Evolutionary conservation across 192 early-diverging fungal species (phyloP).

Genomic region (Entomortierella lignicola): DNA sequence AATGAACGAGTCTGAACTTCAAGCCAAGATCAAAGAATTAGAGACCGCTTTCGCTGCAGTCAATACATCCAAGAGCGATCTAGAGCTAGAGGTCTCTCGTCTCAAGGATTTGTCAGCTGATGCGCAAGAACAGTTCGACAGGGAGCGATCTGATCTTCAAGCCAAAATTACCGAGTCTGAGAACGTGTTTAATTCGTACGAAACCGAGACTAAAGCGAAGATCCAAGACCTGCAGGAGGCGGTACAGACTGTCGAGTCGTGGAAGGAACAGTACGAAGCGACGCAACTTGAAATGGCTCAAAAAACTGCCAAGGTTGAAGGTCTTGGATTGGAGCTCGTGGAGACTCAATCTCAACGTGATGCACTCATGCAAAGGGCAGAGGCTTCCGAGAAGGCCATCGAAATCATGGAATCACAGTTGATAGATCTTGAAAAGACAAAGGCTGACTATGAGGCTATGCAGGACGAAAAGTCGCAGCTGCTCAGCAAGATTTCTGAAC

Average conservation of each 20-base stretch:
- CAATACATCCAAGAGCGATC: slow-evolving; percentile 1
- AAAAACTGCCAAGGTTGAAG: slow-evolving; percentile 43
- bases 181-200: slow-evolving; percentile 1
- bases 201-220: slow-evolving; percentile 20
- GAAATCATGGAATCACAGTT: slow-evolving; percentile 12
- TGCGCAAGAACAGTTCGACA: slow-evolving; percentile 18
- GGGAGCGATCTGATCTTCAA: slow-evolving; percentile 8
- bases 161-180: slow-evolving; percentile 16
- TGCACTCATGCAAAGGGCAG: slow-evolving; percentile 40
- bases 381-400: slow-evolving; percentile 11
- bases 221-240: slow-evolving; percentile 25
- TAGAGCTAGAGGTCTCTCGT: slow-evolving; percentile 20
- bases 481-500: slow-evolving; percentile 48
- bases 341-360: slow-evolving; percentile 48
- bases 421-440: slow-evolving; percentile 17
- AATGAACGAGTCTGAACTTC: slow-evolving; percentile 23
- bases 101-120: slow-evolving; percentile 7
- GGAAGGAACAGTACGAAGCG: slow-evolving; percentile 52
- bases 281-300: slow-evolving; percentile 49
- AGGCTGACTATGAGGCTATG: slow-evolving; percentile 19
- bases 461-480: slow-evolving; percentile 56
- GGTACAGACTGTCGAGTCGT: slow-evolving; percentile 30
- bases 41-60: slow-evolving; percentile 3
- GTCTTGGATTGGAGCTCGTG: slow-evolving; percentile 13
- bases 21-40: slow-evolving; percentile 19